phyloP scores from a whole-genome alignment of 176 grass and related monocot species.

The Hordeum vulgare region DNA sequence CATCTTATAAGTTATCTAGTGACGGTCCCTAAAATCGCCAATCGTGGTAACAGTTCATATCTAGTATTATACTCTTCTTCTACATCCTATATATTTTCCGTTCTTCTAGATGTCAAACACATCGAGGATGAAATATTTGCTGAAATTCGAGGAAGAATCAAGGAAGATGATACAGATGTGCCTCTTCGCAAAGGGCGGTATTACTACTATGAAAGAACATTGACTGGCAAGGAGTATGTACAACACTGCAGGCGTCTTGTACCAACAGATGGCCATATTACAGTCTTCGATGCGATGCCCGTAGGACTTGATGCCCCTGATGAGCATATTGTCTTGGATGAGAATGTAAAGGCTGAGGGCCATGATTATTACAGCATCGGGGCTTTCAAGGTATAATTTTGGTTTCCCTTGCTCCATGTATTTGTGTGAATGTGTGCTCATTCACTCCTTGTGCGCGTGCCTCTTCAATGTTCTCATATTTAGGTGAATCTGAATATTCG shows the following conservation, averaged over 20 bases:
- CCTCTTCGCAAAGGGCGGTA: conserved; percentile 49
- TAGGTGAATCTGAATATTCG: neutral
- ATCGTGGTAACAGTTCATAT: too few relatives aligned
- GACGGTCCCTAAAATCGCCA: too few relatives aligned
- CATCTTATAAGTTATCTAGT: neutral
- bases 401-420: neutral
- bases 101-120: conserved; percentile 60
- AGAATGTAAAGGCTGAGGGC: conserved; percentile 69
- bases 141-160: conserved; percentile 83
- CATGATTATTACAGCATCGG: conserved; percentile 74
- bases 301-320: conserved; percentile 42
- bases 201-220: conserved; percentile 82
- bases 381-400: conserved; percentile 54
- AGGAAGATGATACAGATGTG: conserved; percentile 69
- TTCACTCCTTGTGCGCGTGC: neutral
- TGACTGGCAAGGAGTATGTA: conserved; percentile 75
- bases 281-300: conserved; percentile 69
- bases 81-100: neutral
- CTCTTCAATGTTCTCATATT: neutral
- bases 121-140: conserved; percentile 67
- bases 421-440: neutral
- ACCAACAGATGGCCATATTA: conserved; percentile 32
- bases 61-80: neutral
- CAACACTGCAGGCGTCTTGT: conserved; percentile 57
- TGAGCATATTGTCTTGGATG: conserved; percentile 85